Percentiles rank a stretch among this genome's conserved stretches.
phyloP scores from a whole-genome alignment of 768 basidiomycete genomes.

The Mycena galopus region DNA sequence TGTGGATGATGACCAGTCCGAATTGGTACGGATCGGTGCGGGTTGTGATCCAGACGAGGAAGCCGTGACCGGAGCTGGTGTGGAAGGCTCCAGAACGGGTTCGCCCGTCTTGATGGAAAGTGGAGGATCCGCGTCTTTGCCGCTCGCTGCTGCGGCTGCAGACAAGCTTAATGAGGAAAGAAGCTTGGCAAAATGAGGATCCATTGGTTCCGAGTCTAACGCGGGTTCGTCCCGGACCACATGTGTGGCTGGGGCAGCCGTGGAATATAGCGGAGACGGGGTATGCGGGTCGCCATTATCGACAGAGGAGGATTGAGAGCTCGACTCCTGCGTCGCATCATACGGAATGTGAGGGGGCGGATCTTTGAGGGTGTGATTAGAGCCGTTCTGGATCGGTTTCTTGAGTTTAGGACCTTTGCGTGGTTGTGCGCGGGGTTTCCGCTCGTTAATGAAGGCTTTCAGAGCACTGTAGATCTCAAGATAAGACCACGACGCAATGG shows the following conservation, averaged over 20 bases:
- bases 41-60: conserved; percentile 37
- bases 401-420: conserved; percentile 52
- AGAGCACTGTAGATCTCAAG: conserved; percentile 58
- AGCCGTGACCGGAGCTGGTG: conserved; percentile 40
- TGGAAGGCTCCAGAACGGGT: conserved; percentile 34
- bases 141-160: conserved; percentile 47
- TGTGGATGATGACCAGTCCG: conserved; percentile 41
- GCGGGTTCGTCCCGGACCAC: conserved; percentile 50
- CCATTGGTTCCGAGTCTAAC: conserved; percentile 55
- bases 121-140: conserved; percentile 28
- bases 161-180: conserved; percentile 74
- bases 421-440: conserved; percentile 64
- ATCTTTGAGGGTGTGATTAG: conserved; percentile 31
- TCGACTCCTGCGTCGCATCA: conserved; percentile 69
- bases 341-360: conserved; percentile 41
- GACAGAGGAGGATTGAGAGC: conserved; percentile 73
- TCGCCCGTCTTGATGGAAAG: conserved; percentile 29
- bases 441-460: conserved; percentile 76
- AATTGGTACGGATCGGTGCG: conserved; percentile 9
- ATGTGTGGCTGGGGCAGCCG: conserved; percentile 47
- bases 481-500: conserved; percentile 15
- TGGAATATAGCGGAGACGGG: conserved; percentile 70
- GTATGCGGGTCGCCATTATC: conserved; percentile 74
- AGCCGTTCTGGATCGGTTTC: conserved; percentile 40
- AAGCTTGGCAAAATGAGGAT: conserved; percentile 80